Evolutionary conservation across 306 rosid genomes (phyloP), one percentile per base, ranked within the genome.

Genomic region (Cucumis hystrix): DNA sequence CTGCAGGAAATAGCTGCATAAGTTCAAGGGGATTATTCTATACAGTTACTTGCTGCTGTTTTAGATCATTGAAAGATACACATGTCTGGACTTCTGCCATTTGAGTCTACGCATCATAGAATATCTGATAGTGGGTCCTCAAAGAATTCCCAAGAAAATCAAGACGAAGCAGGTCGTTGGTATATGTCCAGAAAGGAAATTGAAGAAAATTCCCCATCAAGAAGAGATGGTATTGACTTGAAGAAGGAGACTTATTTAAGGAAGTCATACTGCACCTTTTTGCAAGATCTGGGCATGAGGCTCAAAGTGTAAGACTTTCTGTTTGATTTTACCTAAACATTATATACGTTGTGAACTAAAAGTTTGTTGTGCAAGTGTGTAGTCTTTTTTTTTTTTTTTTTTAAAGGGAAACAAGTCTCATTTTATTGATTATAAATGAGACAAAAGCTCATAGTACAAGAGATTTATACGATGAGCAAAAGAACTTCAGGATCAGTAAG

Each of bases 261-360:
- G 82, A 90, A 90, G 86, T 95, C 98, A 64, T 95, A 95, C 85
- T 92, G 98, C 86, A 90, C 97, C 61, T 92, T 88, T 84, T 86
- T 95, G 78, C 98, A 92, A 80, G 97, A 95, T 88, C 87, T 95
- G 83, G 98, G 98, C 84, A 95, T 92, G 93, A 91, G 93, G 79
- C 93, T 95, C 79, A 95, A 95, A 89, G 97, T 95, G 98, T 95
- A 84, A 92, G 98, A 83, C 56, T 77, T 30, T 52, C 9, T 73
- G 49, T 33, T 52, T 73, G 15, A 33, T 54, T 28, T 52, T 73
- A 73, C 41, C 30, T 54, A 73, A 73, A 51, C n/a, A 52, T 73
- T 73, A 73, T 30, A 15, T 73, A 51, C 3, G 60, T 54, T 12
- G 23, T 18, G 33, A 10, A 52, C 20, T 3, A 15, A 33, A 11